These are phyloP conservation scores for Scenedesmus sp. DNA, from an alignment of 163 green algal genomes.

Conservation along the genomic window DNA sequence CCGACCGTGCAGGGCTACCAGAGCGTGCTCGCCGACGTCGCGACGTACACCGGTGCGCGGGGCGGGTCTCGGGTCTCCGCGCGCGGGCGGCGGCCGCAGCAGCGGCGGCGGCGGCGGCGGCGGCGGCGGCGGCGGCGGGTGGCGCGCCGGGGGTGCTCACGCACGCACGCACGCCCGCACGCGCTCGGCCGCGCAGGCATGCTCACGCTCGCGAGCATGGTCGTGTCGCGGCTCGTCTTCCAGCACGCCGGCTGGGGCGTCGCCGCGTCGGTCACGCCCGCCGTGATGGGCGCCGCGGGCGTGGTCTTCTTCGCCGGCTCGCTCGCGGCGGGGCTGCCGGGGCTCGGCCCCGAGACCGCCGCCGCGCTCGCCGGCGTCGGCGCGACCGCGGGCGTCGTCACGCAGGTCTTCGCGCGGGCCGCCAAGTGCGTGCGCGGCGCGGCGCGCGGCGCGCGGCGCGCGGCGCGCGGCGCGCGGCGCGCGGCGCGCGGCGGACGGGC, in stretches of 20 bases:
- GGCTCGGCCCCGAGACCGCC: constrained; percentile 41
- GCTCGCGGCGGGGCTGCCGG: constrained; percentile 38
- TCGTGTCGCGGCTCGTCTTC: constrained; percentile 58
- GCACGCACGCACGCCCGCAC: too few relatives aligned
- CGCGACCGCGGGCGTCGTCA: constrained; percentile 71
- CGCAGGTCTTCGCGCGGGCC: constrained; percentile 75
- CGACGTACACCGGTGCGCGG: constrained; percentile 81
- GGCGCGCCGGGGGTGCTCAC: too few relatives aligned
- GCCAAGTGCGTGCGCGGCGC: constrained; percentile 62
- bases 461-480: too few relatives aligned
- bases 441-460: not conserved
- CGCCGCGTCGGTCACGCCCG: constrained; percentile 75
- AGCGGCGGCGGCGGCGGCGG: too few relatives aligned
- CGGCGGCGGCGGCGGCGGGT: too few relatives aligned
- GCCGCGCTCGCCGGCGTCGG: constrained; percentile 63
- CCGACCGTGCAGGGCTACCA: constrained; percentile 81
- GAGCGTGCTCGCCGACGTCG: constrained; percentile 80
- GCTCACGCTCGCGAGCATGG: constrained; percentile 59
- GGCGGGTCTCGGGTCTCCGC: too few relatives aligned
- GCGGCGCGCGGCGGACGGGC: too few relatives aligned
- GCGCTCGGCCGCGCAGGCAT: too few relatives aligned
- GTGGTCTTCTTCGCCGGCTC: constrained; percentile 72
- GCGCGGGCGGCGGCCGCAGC: too few relatives aligned
- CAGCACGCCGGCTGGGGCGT: constrained; percentile 77
- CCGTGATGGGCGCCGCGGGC: constrained; percentile 78